Conservation (phyloP, 106 monocot species). For the Vanilla planifolia region DNA sequence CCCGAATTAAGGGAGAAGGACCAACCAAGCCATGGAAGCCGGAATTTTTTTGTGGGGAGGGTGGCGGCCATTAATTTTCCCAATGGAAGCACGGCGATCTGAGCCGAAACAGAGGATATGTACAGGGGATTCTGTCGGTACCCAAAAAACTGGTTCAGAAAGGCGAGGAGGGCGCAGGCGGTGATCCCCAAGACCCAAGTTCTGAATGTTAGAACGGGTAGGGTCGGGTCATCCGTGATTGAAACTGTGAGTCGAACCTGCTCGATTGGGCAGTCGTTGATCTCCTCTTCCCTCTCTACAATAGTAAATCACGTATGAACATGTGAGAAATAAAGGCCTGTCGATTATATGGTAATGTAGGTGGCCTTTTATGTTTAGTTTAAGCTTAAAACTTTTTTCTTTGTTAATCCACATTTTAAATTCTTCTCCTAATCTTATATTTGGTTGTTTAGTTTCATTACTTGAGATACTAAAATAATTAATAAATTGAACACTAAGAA, state of each 20-base stretch:
- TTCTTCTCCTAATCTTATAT: not conserved
- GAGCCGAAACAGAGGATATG: constrained; percentile 13
- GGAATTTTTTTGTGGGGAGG: constrained; percentile 7
- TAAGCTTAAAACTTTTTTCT: too few species aligned
- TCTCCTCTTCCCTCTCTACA: not conserved
- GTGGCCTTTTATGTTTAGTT: too few species aligned
- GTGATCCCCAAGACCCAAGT: constrained; percentile 17
- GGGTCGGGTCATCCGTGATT: constrained; percentile 13
- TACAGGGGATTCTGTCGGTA: constrained; percentile 7
- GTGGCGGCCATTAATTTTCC: constrained; percentile 20
- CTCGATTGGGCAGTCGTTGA: constrained; percentile 18
- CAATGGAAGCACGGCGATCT: constrained; percentile 14
- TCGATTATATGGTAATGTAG: too few species aligned
- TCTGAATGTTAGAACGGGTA: constrained; percentile 15
- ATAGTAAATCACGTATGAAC: not conserved
- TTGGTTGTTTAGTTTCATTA: not conserved
- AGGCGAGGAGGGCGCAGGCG: constrained; percentile 17
- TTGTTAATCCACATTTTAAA: too few species aligned
- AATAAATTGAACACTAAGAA: too few species aligned
- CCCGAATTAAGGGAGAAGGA: constrained; percentile 19
- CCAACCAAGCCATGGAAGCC: constrained; percentile 4
- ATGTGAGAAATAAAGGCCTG: too few species aligned
- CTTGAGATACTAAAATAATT: not conserved
- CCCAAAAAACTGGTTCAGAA: constrained; percentile 16
- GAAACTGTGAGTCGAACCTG: constrained; percentile 20